Conservation (phyloP, 495 filamentous ascomycete species). For the Hypoxylon trugodes region DNA sequence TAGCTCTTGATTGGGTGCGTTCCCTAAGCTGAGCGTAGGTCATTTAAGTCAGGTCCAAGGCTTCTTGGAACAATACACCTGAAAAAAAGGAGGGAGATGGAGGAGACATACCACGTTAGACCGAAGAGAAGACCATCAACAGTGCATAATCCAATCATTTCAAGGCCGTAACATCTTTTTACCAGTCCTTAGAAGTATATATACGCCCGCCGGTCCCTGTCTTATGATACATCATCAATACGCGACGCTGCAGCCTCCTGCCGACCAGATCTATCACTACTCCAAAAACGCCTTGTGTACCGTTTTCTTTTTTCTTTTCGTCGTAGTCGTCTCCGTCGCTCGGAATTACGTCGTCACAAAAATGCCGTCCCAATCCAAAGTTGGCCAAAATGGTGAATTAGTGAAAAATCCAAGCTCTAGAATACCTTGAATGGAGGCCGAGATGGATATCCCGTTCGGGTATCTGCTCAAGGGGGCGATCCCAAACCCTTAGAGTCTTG, state of each 20-base stretch:
- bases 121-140: too few species aligned
- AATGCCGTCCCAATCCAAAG: constrained; percentile 19
- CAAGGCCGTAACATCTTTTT: background rate
- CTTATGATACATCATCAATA: constrained; percentile 11
- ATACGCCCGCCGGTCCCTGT: constrained; percentile 8
- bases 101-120: too few species aligned
- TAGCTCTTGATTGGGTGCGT: too few species aligned
- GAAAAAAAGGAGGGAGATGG: too few species aligned
- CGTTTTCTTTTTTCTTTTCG: constrained; percentile 1
- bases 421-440: background rate
- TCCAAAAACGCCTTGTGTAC: constrained; percentile 20
- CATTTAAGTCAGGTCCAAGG: too few species aligned
- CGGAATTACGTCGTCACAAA: background rate
- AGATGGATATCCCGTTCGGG: constrained; percentile 2
- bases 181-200: constrained; percentile 3
- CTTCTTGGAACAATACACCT: too few species aligned
- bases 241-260: constrained; percentile 1
- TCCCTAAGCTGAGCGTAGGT: too few species aligned
- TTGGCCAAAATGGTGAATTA: background rate
- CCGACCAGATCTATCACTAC: constrained; percentile 10
- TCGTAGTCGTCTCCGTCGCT: background rate
- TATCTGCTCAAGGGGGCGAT: too few species aligned
- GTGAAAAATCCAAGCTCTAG: constrained; percentile 11
- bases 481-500: background rate
- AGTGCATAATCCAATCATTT: background rate